phyloP scores from a whole-genome alignment of 139 green algal species.

The Tetradesmus lagerheimii region DNA sequence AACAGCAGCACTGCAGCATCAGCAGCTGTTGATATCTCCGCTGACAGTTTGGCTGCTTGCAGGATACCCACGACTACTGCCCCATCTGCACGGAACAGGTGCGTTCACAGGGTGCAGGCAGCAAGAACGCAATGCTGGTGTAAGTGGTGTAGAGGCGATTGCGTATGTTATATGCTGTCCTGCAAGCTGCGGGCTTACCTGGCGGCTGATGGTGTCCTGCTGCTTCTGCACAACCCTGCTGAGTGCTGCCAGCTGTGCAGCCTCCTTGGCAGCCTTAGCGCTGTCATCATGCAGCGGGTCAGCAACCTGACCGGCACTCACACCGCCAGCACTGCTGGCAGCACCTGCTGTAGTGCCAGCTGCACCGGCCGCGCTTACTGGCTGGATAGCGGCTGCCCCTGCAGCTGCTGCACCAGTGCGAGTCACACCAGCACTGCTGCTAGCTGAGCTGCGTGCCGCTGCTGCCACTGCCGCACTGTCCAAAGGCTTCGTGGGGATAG shows the following conservation, averaged over 20 bases:
- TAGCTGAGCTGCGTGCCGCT: not conserved
- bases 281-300: constrained; percentile 14
- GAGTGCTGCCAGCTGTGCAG: constrained; percentile 25
- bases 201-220: constrained; percentile 37
- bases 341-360: not conserved
- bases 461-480: not conserved
- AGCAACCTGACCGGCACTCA: not conserved
- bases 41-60: too few species aligned
- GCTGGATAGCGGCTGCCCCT: not conserved
- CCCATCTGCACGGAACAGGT: too few species aligned
- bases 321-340: not conserved
- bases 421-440: not conserved
- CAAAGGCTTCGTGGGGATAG: not conserved
- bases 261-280: not conserved
- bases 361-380: not conserved
- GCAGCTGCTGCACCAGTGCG: not conserved
- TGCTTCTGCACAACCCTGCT: constrained; percentile 37
- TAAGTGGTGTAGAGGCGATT: too few species aligned
- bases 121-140: too few species aligned
- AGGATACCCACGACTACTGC: too few species aligned
- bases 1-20: not conserved
- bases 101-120: too few species aligned
- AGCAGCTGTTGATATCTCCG: too few species aligned
- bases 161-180: too few species aligned
- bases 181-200: not conserved